Evolutionary conservation across 805 yeast genomes (phyloP), one percentile per base, ranked within the genome.

Genomic region (Ogataea neopini): DNA sequence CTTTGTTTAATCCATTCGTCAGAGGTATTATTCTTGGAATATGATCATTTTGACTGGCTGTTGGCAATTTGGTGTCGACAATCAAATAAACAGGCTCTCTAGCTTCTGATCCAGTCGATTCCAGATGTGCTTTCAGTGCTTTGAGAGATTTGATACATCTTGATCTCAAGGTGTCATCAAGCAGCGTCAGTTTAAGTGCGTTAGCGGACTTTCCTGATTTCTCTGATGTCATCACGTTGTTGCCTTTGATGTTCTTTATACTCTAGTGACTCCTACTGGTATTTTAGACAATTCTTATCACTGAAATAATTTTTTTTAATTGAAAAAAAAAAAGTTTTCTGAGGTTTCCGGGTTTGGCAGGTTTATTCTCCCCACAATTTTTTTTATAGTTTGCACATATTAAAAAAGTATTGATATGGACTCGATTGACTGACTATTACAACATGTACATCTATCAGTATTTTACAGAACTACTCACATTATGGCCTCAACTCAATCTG

Each of bases 21-120:
- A 86, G 53, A 3, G 88, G 86, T 19, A 83, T 70, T 41, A 84
- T 75, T 35, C 87, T 67, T 3, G 87, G 85, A 1, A 77, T 69
- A 51, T 71, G 68, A 50, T 81, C 85, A 40, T 71, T 73, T 20
- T 68, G 58, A 22, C 67, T 60, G 3, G 76, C 61, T 37, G 79
- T 69, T 20, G 78, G 76, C 34, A 67, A 66, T 9, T 66, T 69
- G 6, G 80, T 75, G 53, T 79, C 77, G 37, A 83, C 67, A 38
- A 79, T 71, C 30, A 82, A 52, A 45, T 64, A 64, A 8, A 76
- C 55, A 14, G 68, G 64, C 40, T 66, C 61, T 34, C 68, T 63
- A 25, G 62, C 64, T 7, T 41, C 41, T 0, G 49, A 56, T 5
- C 56, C 50, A n/a, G 48, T 47, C 30, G 54, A 47, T 20, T 53